phyloP scores from a whole-genome alignment of 106 monocot genomes.

The Amphibolis antarctica region DNA sequence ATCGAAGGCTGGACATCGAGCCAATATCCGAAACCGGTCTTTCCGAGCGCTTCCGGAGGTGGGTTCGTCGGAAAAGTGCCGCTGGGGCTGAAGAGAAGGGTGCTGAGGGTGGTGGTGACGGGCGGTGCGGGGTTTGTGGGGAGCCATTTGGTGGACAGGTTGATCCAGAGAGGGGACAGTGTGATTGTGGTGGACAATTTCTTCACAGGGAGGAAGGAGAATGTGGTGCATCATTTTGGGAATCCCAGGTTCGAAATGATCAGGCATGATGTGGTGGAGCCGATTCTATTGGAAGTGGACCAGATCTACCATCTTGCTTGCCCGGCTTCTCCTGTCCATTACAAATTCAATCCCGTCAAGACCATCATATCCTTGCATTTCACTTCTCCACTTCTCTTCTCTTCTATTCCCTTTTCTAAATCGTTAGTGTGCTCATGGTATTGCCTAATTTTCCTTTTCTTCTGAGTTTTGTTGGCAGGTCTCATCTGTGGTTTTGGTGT shows the following conservation, averaged over 20 bases:
- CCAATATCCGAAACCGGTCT: conserved; percentile 4
- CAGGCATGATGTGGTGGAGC: conserved; percentile 88
- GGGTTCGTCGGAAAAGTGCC: conserved; percentile 49
- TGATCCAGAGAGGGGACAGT: conserved; percentile 56
- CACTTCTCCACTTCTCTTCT: not conserved
- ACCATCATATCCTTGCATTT: conserved; percentile 83
- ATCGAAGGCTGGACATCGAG: not conserved
- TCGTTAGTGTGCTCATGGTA: too few species aligned
- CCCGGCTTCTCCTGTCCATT: conserved; percentile 87
- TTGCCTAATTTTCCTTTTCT: not conserved
- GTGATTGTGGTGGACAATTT: conserved; percentile 95
- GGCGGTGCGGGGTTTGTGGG: conserved; percentile 90
- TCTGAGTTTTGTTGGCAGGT: not conserved
- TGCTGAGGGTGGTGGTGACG: conserved; percentile 58
- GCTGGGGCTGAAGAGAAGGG: conserved; percentile 58
- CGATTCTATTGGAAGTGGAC: conserved; percentile 73
- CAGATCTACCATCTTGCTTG: conserved; percentile 97
- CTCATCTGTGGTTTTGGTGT: too few species aligned
- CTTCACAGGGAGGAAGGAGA: conserved; percentile 94
- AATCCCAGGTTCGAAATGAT: conserved; percentile 80
- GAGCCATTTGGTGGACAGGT: conserved; percentile 65
- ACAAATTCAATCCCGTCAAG: conserved; percentile 91
- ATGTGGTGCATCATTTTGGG: conserved; percentile 75
- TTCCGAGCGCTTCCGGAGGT: conserved; percentile 4
- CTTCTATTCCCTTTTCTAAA: not conserved